Evolutionary conservation across 2,329 filamentous ascomycete species (phyloP), one percentile per base, ranked within the genome.

Genomic region (Stagonosporopsis rhizophila): DNA sequence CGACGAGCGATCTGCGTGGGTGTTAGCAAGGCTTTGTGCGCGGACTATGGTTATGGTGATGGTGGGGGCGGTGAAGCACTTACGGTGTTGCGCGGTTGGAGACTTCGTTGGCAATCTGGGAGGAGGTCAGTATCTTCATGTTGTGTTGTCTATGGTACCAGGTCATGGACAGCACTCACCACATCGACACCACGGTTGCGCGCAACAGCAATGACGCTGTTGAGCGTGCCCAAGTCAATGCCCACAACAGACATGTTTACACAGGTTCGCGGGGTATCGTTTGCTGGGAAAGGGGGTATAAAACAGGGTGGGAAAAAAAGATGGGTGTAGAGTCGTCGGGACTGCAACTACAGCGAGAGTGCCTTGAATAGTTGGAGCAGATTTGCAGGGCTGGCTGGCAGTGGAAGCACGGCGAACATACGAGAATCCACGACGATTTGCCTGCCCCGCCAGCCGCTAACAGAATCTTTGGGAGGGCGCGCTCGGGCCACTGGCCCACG

Each of bases 121-220:
- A 70, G 49, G 54, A 39, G 38, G 69, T 79, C 67, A 78, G 75
- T 58, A 67, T 62, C 12, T 8, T 7, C 22, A 56, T 17, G 2
- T 20, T 9, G 3, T n/a, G 35, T 42, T 45, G 14, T 23, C 12
- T 19, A 20, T 4, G 7, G 19, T 6, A 20, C 5, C 20, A 15
- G 22, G 9, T 11, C 22, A 3, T 4, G 6, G 32, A 17, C 12
- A 44, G 20, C 75, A 95, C 92, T 77, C 86, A 96, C 92, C 78
- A 99, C 95, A 84, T 99, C 95, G 79, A 99, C 95, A 82, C 95
- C 95, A 78, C 96, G 93, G 81, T 98, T 98, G 79, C 95, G 88
- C 77, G 95, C 95, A 79, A 98, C 94, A 78, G 94, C 94, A 81
- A 98, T 90, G 76, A 96, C 93, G 78, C 94, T 96, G 86, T 96